A percentile compares a stretch with the other conserved stretches of the same genome.
phyloP scores from a whole-genome alignment of 768 basidiomycete genomes.

The Auricularia heimuer region DNA sequence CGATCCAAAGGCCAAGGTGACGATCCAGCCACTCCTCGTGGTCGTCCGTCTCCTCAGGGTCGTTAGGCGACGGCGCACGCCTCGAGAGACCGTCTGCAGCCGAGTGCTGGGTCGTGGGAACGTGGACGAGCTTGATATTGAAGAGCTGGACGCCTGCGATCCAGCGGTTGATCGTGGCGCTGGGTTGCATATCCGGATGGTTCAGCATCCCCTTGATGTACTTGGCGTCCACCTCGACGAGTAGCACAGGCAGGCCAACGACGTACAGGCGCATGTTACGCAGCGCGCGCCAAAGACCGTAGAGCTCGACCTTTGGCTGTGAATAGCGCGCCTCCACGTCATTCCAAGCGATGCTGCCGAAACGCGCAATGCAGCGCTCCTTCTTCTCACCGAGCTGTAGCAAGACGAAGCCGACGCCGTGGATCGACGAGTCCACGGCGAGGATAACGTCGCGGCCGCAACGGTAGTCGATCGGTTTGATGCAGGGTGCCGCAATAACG shows the following conservation, averaged over 20 bases:
- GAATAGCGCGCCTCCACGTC: constrained; percentile 16
- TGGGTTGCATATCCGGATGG: constrained; percentile 27
- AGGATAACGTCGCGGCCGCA: constrained; percentile 19
- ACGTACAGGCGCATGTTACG: constrained; percentile 16
- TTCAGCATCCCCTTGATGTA: constrained; percentile 37
- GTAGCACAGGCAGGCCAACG: constrained; percentile 21
- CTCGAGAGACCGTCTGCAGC: constrained; percentile 31
- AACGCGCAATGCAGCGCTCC: constrained; percentile 17
- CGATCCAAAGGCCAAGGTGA: not conserved
- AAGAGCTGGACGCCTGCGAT: constrained; percentile 30
- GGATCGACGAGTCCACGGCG: constrained; percentile 27
- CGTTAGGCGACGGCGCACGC: not conserved
- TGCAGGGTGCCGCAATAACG: constrained; percentile 17
- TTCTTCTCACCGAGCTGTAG: constrained; percentile 21
- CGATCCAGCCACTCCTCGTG: not conserved
- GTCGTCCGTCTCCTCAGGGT: not conserved
- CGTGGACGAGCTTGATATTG: constrained; percentile 28
- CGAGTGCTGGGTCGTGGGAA: constrained; percentile 24
- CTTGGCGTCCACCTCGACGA: constrained; percentile 30
- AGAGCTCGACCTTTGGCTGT: constrained; percentile 22
- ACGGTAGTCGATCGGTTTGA: constrained; percentile 26
- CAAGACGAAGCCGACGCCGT: constrained; percentile 29
- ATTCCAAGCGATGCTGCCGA: constrained; percentile 27
- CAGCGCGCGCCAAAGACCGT: constrained; percentile 18
- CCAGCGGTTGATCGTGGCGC: constrained; percentile 32